These are phyloP conservation scores for Starmera caribaea DNA, from an alignment of 805 yeast genomes.

Conservation along the genomic window DNA sequence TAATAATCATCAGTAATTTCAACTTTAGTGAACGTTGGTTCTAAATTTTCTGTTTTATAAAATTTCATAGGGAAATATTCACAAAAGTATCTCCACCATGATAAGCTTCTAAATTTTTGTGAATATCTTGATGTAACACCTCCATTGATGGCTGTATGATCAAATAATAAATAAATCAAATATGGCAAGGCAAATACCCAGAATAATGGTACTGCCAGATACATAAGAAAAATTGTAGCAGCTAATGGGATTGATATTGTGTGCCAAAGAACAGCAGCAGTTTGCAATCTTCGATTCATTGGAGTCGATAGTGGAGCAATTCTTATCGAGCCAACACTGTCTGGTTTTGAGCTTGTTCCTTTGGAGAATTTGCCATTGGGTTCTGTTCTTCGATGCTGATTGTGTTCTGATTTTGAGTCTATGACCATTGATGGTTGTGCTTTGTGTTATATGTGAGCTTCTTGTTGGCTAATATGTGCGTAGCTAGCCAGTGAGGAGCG, in stretches of 20 bases:
- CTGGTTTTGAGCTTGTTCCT: conserved; percentile 21
- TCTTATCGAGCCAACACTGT: neutral
- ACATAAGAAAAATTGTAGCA: conserved; percentile 41
- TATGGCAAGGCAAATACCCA: conserved; percentile 70
- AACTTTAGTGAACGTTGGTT: conserved; percentile 56
- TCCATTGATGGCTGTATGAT: conserved; percentile 72
- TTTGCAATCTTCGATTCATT: conserved; percentile 47
- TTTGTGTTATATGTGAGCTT: no score
- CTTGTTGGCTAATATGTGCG: no score
- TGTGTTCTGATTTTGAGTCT: no score
- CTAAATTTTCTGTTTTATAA: conserved; percentile 56
- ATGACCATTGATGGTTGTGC: no score
- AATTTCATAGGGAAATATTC: conserved; percentile 72
- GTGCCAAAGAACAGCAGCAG: conserved; percentile 65
- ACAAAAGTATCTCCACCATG: conserved; percentile 64
- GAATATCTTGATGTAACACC: conserved; percentile 49
- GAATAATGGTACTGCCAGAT: conserved; percentile 46
- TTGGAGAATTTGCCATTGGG: conserved; percentile 9
- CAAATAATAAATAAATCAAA: conserved; percentile 44
- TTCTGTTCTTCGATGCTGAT: no score
- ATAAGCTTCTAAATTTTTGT: conserved; percentile 41
- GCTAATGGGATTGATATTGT: conserved; percentile 58
- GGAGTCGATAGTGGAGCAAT: conserved; percentile 53
- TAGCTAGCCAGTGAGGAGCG: no score
- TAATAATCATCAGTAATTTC: conserved; percentile 13